phyloP scores from a whole-genome alignment of 1,284 basidiomycete genomes.

The Pisolithus thermaeus region DNA sequence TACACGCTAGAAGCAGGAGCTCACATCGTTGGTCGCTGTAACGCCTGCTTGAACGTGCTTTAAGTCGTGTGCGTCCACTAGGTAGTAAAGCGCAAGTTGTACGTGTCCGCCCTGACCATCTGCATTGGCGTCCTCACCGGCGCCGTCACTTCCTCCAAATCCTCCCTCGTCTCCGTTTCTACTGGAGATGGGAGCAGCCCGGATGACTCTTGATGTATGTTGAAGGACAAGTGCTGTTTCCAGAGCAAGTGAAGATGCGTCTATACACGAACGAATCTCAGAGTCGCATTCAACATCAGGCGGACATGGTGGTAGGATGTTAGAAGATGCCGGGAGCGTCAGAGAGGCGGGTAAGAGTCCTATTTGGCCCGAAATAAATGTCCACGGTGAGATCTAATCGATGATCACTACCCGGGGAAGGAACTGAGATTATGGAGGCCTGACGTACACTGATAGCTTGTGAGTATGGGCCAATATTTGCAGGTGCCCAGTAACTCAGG shows the following conservation, averaged over 20 bases:
- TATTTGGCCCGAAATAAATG: constrained; percentile 94
- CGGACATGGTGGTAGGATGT: neutral
- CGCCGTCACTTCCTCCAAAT: constrained; percentile 16
- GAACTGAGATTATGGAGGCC: constrained; percentile 6
- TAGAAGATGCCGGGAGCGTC: constrained; percentile 45
- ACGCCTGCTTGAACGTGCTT: constrained; percentile 40
- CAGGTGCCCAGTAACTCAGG: constrained; percentile 97
- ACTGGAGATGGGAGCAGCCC: constrained; percentile 35
- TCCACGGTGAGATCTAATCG: constrained; percentile 61
- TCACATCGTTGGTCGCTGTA: constrained; percentile 20
- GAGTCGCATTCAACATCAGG: neutral
- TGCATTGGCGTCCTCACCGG: neutral
- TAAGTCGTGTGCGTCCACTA: constrained; percentile 37
- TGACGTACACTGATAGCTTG: constrained; percentile 77
- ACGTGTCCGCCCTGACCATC: constrained; percentile 54
- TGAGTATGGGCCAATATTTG: constrained; percentile 98
- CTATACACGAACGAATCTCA: constrained; percentile 23
- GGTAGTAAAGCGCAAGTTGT: constrained; percentile 66
- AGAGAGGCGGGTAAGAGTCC: constrained; percentile 79
- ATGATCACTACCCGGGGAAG: neutral
- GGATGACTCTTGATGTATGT: constrained; percentile 66
- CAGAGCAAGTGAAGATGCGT: constrained; percentile 38
- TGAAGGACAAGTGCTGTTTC: constrained; percentile 79
- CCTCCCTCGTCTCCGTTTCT: constrained; percentile 23
- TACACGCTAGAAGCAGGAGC: neutral